Base-by-base conservation (phyloP, 192 early-diverging fungal genomes). In the Ambispora gerdemannii region DNA sequence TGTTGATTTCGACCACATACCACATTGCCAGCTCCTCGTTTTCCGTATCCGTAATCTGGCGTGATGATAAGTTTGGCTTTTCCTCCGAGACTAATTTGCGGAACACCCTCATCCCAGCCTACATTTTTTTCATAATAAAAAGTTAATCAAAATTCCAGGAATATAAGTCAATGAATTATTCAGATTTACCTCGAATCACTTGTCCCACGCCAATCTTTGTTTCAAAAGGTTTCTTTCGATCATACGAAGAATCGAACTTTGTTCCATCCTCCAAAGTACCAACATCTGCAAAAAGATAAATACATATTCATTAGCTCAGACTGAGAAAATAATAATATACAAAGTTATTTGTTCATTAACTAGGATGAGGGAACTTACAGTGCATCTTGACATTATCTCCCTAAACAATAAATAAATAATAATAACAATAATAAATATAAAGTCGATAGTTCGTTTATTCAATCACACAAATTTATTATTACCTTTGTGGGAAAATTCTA, bases 41-140 rank as follows among this genome's bases (percentile, higher is more conserved):
- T 43, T 64, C 94, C 93, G 67, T 97, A 95, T 38, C 83, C 92
- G 78, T 81, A 93, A 75, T 93, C 93, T 71, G 89, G 79, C 50
- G 90, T 86, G 75, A 95, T 95, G 63, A 81, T 83, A 32, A 98
- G 82, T 71, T 79, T 92, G 55, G 95, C 93, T 70, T 84, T 82
- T 84, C 97, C 88, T 72, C 95, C 95, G 31, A 96, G 73, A 60
- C 90, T 93, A 88, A 98, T 88, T 78, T 94, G 81, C n/a, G 93
- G 92, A 59, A 98, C 94, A 78, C 93, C 82, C 75, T 85, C 79
- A 66, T 87, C 82, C 82, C 83, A 86, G 17, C 83, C 81, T 63
- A 77, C 38, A 31, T 15, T n/a, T n/a, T n/a, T n/a, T n/a, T n/a
- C n/a, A n/a, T n/a, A n/a, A n/a, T n/a, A 53, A 71, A 76, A 2